These are phyloP conservation scores for Ceratobasidium sp. DNA, from an alignment of 1,284 basidiomycete genomes.

Conservation along the genomic window DNA sequence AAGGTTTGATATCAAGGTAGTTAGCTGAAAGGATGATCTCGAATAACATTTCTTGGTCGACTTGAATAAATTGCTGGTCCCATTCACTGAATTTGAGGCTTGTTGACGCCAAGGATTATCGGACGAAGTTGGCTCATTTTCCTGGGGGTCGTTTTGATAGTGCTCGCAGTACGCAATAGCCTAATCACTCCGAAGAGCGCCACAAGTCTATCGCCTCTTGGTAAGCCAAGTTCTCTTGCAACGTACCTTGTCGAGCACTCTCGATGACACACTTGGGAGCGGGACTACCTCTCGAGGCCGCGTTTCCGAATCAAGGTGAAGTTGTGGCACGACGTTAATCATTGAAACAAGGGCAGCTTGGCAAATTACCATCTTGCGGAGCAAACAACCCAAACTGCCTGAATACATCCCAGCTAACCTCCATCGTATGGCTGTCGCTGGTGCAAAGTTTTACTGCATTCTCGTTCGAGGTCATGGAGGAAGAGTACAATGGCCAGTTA, in stretches of 20 bases:
- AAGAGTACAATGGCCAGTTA: no score
- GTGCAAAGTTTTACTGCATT: no score
- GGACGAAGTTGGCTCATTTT: constrained; percentile 49
- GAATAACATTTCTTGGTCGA: constrained; percentile 59
- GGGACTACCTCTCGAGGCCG: background rate
- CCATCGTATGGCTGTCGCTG: background rate
- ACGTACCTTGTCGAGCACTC: constrained; percentile 7
- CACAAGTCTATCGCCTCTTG: background rate
- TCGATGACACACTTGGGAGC: constrained; percentile 1
- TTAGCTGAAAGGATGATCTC: constrained; percentile 69
- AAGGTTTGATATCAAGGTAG: constrained; percentile 68
- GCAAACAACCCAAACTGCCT: background rate
- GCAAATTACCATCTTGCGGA: background rate
- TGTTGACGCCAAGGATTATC: constrained; percentile 61
- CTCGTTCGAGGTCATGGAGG: no score
- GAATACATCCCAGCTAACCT: background rate
- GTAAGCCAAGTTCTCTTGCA: background rate
- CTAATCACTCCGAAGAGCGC: constrained; percentile 42
- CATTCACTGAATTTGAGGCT: constrained; percentile 60
- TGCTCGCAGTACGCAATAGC: constrained; percentile 68
- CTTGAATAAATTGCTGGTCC: constrained; percentile 62
- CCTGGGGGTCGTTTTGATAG: constrained; percentile 63
- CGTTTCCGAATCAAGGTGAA: background rate
- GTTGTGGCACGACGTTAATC: no score
- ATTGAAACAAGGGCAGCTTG: background rate